Evolutionary conservation across 1,284 basidiomycete genomes (phyloP), one percentile per base, ranked within the genome.

Genomic region (Sporisorium exsertum): DNA sequence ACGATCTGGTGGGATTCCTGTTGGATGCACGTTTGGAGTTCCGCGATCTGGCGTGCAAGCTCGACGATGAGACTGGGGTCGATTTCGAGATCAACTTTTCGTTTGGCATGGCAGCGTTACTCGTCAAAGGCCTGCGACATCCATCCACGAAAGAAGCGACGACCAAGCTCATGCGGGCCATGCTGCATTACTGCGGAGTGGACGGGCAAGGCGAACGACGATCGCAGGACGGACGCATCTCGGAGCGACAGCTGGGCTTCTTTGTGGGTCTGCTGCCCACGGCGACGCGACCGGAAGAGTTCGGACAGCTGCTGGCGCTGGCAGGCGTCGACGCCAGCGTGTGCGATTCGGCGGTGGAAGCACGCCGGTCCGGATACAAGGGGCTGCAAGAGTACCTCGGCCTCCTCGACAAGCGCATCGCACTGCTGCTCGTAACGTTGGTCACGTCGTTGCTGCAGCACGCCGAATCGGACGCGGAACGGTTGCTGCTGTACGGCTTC

Each of bases 81-180:
- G 81, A 83, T 50, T 83, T 83, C 68, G 81, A 83, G 47, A 77
- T 78, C 71, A 81, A 81, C 67, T 83, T 83, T 52, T 73, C 73
- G 24, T 83, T 83, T 58, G 79, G 68, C 15, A 73, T 81, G 70
- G 80, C 81, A 10, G 79, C 81, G 5, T 65, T 83, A 40, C 70
- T 83, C n/a, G 77, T 82, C 54, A 81, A 81, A 32, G 81, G 81
- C 12, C 53, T 83, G 55, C 66, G 81, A 5, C 80, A 83, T 64
- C 80, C 79, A 2, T 70, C 66, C 3, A 83, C 81, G 5, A 77
- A 74, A 55, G 78, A 79, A 10, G 61, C 46, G 54, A 82, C 81
- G 32, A 72, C 70, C n/a, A 74, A 77, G 51, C 64, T 82, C 51
- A 69, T 83, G 62, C 79, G 62, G 29, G 56, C 68, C 12, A 68